Base-by-base conservation (phyloP, 2,329 filamentous ascomycete genomes). In the Escovopsis weberi region DNA sequence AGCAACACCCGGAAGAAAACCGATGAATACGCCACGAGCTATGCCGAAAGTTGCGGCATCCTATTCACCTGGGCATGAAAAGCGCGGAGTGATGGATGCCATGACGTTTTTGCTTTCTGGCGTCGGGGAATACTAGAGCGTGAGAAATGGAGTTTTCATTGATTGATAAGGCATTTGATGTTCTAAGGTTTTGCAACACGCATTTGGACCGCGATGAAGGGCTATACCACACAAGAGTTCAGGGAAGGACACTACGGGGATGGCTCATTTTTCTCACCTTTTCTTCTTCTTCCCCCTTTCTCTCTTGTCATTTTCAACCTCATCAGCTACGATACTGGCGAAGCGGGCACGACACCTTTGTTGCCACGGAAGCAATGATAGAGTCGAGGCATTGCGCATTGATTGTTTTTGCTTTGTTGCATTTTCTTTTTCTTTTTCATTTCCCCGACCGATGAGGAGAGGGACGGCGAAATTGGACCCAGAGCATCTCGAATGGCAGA, bases 191-290 rank as follows among this genome's bases (percentile, higher is more conserved):
- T 39, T 30, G 26, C 23, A 10, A 39, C 15, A 39, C 26, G 12
- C 8, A 40, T 40, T 40, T 12, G 38, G 38, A 32, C 28, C 19
- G 33, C 26, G 15, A 34, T 15, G 18, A 12, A 15, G 39, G 38
- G 32, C 30, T 41, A 41, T 35, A 41, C 33, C 38, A 37, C 33
- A 41, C 38, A 33, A 9, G 18, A 33, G 32, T 37, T 37, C 35
- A n/a, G n/a, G n/a, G 10, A 3, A 10, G 34, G 34, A 18, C 34
- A 36, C 15, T 15, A 15, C 23, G 23, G 23, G 23, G 23, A 23
- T 23, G 23, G 23, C 23, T 23, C 34, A 12, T 36, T 36, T 18
- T 32, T 32, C 28, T 32, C 28, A 9, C 28, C 4, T 32, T 32
- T 32, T 9, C 11, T 32, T 30, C 28, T 10, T 10, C 10, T 10